Conservation (phyloP, 768 basidiomycete species). For the Pleurotus ostreatus region DNA sequence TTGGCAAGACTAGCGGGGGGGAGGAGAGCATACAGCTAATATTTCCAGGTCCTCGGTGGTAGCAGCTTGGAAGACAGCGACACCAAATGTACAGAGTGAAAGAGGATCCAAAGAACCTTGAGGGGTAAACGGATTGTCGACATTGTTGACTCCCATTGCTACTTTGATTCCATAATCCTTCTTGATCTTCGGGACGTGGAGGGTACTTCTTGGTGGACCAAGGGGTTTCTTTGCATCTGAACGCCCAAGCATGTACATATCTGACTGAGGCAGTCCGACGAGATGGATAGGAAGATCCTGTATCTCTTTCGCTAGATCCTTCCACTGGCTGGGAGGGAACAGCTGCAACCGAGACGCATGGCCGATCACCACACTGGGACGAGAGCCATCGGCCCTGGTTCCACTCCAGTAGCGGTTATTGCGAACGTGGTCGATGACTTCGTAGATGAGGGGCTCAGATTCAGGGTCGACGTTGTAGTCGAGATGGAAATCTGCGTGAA, state of each 20-base stretch:
- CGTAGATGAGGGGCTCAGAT: slow-evolving; percentile 50
- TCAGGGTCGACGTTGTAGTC: slow-evolving; percentile 59
- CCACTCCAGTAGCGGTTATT: slow-evolving; percentile 15
- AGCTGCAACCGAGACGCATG: slow-evolving; percentile 58
- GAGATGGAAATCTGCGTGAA: slow-evolving; percentile 62
- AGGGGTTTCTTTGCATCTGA: slow-evolving; percentile 25
- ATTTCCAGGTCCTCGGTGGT: slow-evolving; percentile 40
- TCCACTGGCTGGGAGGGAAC: slow-evolving; percentile 44
- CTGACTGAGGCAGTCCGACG: slow-evolving; percentile 58
- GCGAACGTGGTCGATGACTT: slow-evolving; percentile 42
- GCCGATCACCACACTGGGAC: slow-evolving; percentile 49
- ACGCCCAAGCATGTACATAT: slow-evolving; percentile 68
- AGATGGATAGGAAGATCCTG: slow-evolving; percentile 45
- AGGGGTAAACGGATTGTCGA: slow-evolving; percentile 66
- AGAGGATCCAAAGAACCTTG: slow-evolving; percentile 64
- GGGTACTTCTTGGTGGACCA: slow-evolving; percentile 48
- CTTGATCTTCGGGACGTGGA: slow-evolving; percentile 47
- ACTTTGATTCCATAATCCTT: slow-evolving; percentile 41
- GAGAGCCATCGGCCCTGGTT: slow-evolving; percentile 16
- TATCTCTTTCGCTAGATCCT: slow-evolving; percentile 33
- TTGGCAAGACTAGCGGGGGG: not conserved
- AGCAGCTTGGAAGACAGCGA: slow-evolving; percentile 56
- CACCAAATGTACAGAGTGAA: slow-evolving; percentile 53
- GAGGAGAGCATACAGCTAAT: slow-evolving; percentile 34
- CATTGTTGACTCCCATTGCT: slow-evolving; percentile 61